Evolutionary conservation across 202 grass and related monocot genomes (phyloP).

Genomic region (Schoenoplectus tabernaemontani): DNA sequence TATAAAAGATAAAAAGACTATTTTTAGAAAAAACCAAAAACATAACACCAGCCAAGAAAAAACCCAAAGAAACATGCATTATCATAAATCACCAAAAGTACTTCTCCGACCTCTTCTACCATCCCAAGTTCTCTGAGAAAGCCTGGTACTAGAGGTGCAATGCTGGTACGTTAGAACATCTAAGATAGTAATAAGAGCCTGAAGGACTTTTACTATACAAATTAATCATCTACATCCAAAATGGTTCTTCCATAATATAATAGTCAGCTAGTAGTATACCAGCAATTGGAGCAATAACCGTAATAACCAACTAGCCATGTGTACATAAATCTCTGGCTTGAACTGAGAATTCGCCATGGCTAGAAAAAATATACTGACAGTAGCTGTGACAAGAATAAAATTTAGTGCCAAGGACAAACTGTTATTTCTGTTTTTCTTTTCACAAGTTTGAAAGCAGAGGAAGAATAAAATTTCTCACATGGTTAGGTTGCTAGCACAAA

Average conservation of each 20-base stretch:
- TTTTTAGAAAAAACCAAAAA: slow-evolving; percentile 26
- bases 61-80: slow-evolving; percentile 38
- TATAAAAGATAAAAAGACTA: too few species aligned
- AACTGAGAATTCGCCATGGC: slow-evolving; percentile 33
- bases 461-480: slow-evolving; percentile 17
- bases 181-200: slow-evolving; percentile 35
- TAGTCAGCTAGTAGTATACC: slow-evolving; percentile 32
- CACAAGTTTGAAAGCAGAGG: neutral
- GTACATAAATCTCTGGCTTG: slow-evolving; percentile 36
- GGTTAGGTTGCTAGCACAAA: slow-evolving; percentile 52
- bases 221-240: slow-evolving; percentile 21
- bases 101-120: neutral
- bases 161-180: slow-evolving; percentile 31
- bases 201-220: slow-evolving; percentile 16
- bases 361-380: slow-evolving; percentile 27
- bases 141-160: slow-evolving; percentile 28
- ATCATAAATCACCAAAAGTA: slow-evolving; percentile 24
- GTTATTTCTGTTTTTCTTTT: neutral
- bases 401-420: neutral
- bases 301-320: slow-evolving; percentile 36
- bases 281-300: slow-evolving; percentile 25
- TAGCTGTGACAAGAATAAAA: slow-evolving; percentile 4
- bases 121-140: slow-evolving; percentile 31
- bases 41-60: slow-evolving; percentile 11
- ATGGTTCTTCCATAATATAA: slow-evolving; percentile 18